Evolutionary conservation across 2,329 filamentous ascomycete species (phyloP).

Genomic region (Westerdykella sp.): DNA sequence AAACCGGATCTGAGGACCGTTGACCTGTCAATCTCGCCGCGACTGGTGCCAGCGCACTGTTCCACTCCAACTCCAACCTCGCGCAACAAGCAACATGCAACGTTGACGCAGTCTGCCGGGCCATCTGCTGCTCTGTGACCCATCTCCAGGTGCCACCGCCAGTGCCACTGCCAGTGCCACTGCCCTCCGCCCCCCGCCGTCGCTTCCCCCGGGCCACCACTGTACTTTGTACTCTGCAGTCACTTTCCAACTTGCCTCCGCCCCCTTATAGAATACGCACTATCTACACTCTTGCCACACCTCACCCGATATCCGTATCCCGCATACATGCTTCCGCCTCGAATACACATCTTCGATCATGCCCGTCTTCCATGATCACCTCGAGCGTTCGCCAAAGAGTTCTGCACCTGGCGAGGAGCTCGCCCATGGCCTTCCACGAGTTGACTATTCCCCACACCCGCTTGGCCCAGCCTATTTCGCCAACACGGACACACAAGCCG

Average conservation of each 20-base stretch:
- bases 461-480: too few relatives aligned
- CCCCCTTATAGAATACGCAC: neutral
- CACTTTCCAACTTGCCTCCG: neutral
- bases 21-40: conserved; percentile 6
- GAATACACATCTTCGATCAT: conserved; percentile 20
- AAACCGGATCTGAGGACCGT: conserved; percentile 2
- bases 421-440: too few relatives aligned
- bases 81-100: conserved; percentile 18
- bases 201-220: conserved; percentile 7
- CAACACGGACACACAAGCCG: conserved; percentile 1
- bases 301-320: conserved; percentile 2
- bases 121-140: conserved; percentile 25
- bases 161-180: too few relatives aligned
- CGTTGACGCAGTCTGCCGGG: conserved; percentile 20
- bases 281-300: conserved; percentile 4
- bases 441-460: too few relatives aligned
- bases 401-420: conserved; percentile 1
- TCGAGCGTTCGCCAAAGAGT: conserved; percentile 21
- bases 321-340: conserved; percentile 20
- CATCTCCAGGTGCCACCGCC: neutral
- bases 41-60: conserved; percentile 33
- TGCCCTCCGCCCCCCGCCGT: conserved; percentile 14
- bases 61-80: conserved; percentile 5
- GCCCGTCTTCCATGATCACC: conserved; percentile 38
- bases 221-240: neutral